These are phyloP conservation scores for Suhomyces prunicola DNA, from an alignment of 805 yeast genomes.

Conservation along the genomic window DNA sequence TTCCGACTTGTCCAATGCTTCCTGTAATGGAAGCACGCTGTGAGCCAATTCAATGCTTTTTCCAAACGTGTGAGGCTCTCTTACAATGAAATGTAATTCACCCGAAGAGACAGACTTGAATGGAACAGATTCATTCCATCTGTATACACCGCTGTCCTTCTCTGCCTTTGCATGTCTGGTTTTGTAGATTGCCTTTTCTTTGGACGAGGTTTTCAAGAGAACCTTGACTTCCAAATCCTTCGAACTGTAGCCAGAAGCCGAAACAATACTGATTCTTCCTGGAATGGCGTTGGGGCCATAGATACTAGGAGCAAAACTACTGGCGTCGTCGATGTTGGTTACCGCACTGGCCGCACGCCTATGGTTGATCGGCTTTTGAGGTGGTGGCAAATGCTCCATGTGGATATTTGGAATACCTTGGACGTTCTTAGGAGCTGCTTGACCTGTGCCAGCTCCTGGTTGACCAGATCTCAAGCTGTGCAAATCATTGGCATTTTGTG, in stretches of 20 bases:
- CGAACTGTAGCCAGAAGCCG: conserved; percentile 43
- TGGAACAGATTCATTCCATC: conserved; percentile 62
- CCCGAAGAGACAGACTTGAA: conserved; percentile 68
- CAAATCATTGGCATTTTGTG: conserved; percentile 27
- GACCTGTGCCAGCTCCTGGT: conserved; percentile 2
- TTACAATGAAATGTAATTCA: conserved; percentile 55
- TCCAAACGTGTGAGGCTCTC: conserved; percentile 71
- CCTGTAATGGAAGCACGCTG: conserved; percentile 50
- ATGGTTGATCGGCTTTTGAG: conserved; percentile 24
- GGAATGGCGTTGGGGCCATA: conserved; percentile 40
- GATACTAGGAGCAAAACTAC: conserved; percentile 35
- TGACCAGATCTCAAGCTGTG: conserved; percentile 37
- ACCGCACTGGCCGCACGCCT: conserved; percentile 19
- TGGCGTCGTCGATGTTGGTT: conserved; percentile 22
- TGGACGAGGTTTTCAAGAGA: conserved; percentile 43
- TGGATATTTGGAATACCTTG: conserved; percentile 32
- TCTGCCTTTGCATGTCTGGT: conserved; percentile 56
- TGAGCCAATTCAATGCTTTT: conserved; percentile 63
- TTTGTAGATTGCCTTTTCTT: conserved; percentile 58
- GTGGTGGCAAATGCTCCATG: conserved; percentile 35
- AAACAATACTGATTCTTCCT: conserved; percentile 53
- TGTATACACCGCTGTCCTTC: conserved; percentile 39
- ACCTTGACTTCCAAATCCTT: conserved; percentile 50
- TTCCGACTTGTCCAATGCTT: conserved; percentile 45
- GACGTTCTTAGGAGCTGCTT: neutral